Evolutionary conservation across 2,329 filamentous ascomycete species (phyloP).

Genomic region (Sclerotinia sclerotiorum): DNA sequence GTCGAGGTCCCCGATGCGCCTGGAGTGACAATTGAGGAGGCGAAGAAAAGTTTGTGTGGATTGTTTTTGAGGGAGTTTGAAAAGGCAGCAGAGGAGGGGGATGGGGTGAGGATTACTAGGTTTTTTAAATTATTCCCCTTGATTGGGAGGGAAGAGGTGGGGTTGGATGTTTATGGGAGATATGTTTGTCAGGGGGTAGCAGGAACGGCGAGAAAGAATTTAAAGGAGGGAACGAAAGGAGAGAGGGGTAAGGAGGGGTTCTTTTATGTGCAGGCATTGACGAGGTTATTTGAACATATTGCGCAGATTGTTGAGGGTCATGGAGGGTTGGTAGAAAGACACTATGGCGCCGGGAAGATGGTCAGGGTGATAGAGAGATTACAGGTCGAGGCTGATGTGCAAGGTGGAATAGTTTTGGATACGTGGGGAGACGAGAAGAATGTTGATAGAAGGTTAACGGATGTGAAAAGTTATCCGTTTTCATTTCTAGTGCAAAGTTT

Average conservation of each 20-base stretch:
- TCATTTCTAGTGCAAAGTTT: slow-evolving; percentile 97
- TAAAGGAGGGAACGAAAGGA: slow-evolving; percentile 59
- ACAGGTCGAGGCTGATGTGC: slow-evolving; percentile 92
- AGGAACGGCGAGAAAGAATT: slow-evolving; percentile 73
- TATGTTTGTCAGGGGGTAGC: slow-evolving; percentile 97
- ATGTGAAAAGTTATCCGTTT: slow-evolving; percentile 97
- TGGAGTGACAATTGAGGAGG: slow-evolving; percentile 79
- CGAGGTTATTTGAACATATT: slow-evolving; percentile 94
- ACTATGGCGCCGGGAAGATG: slow-evolving; percentile 94
- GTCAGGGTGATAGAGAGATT: slow-evolving; percentile 87
- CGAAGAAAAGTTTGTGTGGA: slow-evolving; percentile 84
- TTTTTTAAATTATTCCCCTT: slow-evolving; percentile 98
- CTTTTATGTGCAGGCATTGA: slow-evolving; percentile 89
- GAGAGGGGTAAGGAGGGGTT: slow-evolving; percentile 63
- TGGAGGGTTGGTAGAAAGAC: slow-evolving; percentile 84
- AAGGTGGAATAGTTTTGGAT: slow-evolving; percentile 93
- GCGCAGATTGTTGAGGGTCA: slow-evolving; percentile 94
- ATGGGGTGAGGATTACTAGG: slow-evolving; percentile 84
- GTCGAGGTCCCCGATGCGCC: slow-evolving; percentile 94
- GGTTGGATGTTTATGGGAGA: slow-evolving; percentile 88
- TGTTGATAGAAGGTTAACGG: slow-evolving; percentile 83
- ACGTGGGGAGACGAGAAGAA: slow-evolving; percentile 90
- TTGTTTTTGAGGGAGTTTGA: slow-evolving; percentile 95
- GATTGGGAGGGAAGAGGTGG: slow-evolving; percentile 84
- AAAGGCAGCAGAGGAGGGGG: slow-evolving; percentile 81